Conservation (phyloP, 2,329 filamentous ascomycete species). For the Zasmidium angulare region DNA sequence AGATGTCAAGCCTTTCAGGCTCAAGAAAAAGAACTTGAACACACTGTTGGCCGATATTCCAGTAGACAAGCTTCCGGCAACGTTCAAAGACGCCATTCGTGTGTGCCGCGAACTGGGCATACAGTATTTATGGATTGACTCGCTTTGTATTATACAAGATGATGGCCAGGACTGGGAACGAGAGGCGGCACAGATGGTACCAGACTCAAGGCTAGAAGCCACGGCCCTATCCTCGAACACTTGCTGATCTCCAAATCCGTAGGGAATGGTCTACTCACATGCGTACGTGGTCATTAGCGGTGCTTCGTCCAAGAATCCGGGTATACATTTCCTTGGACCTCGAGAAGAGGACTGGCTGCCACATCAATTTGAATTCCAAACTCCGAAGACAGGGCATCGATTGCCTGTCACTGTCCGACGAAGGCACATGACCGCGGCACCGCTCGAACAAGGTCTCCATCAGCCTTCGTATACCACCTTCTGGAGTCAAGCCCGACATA, state of each 20-base stretch:
- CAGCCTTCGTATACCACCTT: slow-evolving; percentile 8
- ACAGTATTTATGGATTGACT: slow-evolving; percentile 2
- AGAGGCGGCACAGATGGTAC: slow-evolving; percentile 3
- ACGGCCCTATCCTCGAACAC: too few species aligned
- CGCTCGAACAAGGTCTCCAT: slow-evolving; percentile 12
- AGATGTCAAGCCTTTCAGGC: not conserved
- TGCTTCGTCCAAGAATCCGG: not conserved
- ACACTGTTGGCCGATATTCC: not conserved
- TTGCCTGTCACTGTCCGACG: not conserved
- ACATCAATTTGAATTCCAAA: not conserved
- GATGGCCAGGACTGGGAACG: not conserved
- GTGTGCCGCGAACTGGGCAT: not conserved
- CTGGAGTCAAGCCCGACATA: not conserved
- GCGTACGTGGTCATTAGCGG: not conserved
- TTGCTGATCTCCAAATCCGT: too few species aligned
- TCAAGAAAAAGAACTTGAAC: not conserved
- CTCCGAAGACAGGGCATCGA: not conserved
- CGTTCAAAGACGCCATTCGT: not conserved
- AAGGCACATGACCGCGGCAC: slow-evolving; percentile 2
- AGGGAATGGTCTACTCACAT: not conserved
- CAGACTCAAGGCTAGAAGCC: too few species aligned
- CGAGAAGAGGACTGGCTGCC: slow-evolving; percentile 2
- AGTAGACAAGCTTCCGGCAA: not conserved
- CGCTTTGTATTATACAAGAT: slow-evolving; percentile 1
- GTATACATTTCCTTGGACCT: slow-evolving; percentile 2